Percentiles rank a stretch among this genome's conserved stretches.
Evolutionary conservation across 345 rosid genomes (phyloP).

Genomic region (Punica granatum): DNA sequence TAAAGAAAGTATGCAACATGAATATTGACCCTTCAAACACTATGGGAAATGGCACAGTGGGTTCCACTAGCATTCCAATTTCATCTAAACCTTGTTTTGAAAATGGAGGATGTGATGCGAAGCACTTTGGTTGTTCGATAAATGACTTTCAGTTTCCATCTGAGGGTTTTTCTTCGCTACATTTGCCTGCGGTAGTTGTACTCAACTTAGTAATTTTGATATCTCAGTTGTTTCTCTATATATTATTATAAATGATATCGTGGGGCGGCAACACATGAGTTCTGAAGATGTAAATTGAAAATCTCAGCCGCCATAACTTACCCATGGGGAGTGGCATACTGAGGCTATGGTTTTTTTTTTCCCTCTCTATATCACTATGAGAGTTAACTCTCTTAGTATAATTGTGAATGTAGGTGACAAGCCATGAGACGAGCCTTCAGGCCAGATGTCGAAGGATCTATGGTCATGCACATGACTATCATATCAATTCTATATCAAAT

Average conservation of each 20-base stretch:
- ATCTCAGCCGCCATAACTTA: neutral
- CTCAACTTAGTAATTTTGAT: constrained; percentile 16
- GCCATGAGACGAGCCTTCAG: constrained; percentile 70
- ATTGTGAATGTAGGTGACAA: constrained; percentile 52
- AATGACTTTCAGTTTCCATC: constrained; percentile 48
- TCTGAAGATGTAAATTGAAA: neutral
- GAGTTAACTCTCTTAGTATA: constrained; percentile 1
- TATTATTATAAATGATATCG: neutral
- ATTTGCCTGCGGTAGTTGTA: constrained; percentile 87
- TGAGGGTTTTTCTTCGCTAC: constrained; percentile 64
- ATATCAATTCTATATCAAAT: constrained; percentile 60
- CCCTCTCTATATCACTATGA: no score
- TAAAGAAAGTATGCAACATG: constrained; percentile 74
- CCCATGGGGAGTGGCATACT: neutral
- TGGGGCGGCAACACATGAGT: neutral
- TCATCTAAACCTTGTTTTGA: constrained; percentile 27
- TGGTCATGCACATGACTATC: constrained; percentile 69
- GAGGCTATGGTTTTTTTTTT: no score
- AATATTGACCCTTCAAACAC: constrained; percentile 53
- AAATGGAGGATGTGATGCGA: constrained; percentile 52
- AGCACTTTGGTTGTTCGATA: constrained; percentile 23
- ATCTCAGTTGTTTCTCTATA: neutral
- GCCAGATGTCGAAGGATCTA: constrained; percentile 95
- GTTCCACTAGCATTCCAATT: constrained; percentile 35
- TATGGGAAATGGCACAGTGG: constrained; percentile 35